Conservation (phyloP, 805 yeast species). For the Starmerella vaccinii region DNA sequence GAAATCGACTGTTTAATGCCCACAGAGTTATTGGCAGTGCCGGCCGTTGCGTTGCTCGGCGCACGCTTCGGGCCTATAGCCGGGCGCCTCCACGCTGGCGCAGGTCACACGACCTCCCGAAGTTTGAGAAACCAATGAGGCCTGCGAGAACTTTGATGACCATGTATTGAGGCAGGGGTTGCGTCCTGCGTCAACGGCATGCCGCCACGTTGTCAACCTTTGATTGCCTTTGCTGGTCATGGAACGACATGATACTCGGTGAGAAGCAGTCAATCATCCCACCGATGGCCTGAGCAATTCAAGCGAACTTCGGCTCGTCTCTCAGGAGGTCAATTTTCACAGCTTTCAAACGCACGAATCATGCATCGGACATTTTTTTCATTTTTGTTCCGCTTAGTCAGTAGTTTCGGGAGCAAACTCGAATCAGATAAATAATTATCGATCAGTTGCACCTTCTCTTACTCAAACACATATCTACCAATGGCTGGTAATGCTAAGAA, state of each 20-base stretch:
- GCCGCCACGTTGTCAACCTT: neutral
- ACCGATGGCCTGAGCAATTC: neutral
- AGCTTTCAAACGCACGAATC: neutral
- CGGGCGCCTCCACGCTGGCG: no score
- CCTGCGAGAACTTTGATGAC: neutral
- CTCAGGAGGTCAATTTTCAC: no score
- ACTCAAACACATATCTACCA: neutral
- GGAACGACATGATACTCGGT: neutral
- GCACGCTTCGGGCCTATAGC: no score
- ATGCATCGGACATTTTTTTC: constrained; percentile 6
- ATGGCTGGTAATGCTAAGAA: constrained; percentile 62
- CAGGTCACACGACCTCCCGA: neutral
- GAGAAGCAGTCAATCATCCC: neutral
- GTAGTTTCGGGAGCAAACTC: constrained; percentile 3
- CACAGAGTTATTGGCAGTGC: no score
- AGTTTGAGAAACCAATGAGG: neutral
- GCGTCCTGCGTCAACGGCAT: neutral
- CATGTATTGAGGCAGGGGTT: neutral
- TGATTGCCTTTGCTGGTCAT: neutral
- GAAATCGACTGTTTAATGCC: no score
- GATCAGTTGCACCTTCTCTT: neutral
- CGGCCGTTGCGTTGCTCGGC: no score
- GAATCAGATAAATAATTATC: constrained; percentile 1
- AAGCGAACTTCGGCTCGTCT: no score
- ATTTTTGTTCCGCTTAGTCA: neutral